Percentiles rank a stretch among this genome's conserved stretches.
phyloP scores from a whole-genome alignment of 129 eudicot genomes.

The Ambrosia trifida region DNA sequence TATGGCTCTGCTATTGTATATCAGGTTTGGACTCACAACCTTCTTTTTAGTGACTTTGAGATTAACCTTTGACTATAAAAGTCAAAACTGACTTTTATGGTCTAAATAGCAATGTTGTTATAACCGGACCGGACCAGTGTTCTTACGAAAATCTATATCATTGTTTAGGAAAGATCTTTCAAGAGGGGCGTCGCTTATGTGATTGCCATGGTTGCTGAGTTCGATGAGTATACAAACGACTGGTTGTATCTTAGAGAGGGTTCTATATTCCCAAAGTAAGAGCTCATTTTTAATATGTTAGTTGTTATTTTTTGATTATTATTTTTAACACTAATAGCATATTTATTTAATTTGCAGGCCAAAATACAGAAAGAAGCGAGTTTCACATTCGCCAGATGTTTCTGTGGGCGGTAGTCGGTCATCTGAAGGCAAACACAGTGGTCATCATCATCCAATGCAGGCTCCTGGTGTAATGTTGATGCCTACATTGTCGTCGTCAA shows the following conservation, averaged over 20 bases:
- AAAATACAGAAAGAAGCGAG: conserved; percentile 65
- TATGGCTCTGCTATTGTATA: conserved; percentile 82
- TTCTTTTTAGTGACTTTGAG: background rate
- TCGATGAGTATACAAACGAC: conserved; percentile 95
- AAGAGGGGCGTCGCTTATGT: conserved; percentile 79
- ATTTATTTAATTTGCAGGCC: conserved; percentile 54
- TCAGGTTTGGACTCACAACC: conserved; percentile 56
- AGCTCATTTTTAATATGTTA: background rate
- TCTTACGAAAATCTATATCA: too few relatives aligned
- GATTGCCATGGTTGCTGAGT: conserved; percentile 94
- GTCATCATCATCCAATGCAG: conserved; percentile 40
- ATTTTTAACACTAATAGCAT: conserved; percentile 8
- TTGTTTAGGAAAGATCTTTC: conserved; percentile 82
- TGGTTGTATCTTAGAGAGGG: conserved; percentile 98
- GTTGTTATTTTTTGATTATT: background rate
- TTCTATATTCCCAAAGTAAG: conserved; percentile 91
- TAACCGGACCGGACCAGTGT: too few relatives aligned
- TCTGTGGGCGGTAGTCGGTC: conserved; percentile 47
- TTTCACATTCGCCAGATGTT: conserved; percentile 51
- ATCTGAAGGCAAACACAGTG: conserved; percentile 38
- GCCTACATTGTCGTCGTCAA: conserved; percentile 68
- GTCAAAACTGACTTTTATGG: background rate
- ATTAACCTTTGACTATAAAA: conserved; percentile 12
- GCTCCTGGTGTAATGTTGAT: conserved; percentile 64
- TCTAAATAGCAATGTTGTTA: too few relatives aligned